A percentile compares a stretch with the other conserved stretches of the same genome.
Evolutionary conservation across 768 basidiomycete genomes (phyloP).

Genomic region (Hygrophoropsis aurantiaca): DNA sequence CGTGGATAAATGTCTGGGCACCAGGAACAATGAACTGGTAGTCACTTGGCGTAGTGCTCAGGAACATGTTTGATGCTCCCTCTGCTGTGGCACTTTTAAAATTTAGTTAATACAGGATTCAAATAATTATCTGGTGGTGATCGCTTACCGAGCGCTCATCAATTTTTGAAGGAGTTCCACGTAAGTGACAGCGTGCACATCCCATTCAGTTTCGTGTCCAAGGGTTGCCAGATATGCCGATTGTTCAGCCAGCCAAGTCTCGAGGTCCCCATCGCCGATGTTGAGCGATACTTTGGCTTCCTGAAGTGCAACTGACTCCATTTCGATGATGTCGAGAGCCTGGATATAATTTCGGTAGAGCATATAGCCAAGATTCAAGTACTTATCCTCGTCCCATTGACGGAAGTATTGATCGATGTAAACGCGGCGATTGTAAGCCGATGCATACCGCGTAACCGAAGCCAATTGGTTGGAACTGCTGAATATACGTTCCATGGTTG

Average conservation of each 20-base stretch:
- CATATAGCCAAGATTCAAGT: conserved; percentile 10
- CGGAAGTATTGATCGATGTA: background rate
- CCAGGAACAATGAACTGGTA: conserved; percentile 13
- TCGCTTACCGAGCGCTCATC: background rate
- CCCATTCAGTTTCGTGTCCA: conserved; percentile 23
- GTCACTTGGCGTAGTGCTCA: no score
- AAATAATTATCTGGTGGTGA: background rate
- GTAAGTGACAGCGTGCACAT: conserved; percentile 19
- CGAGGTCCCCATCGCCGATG: background rate
- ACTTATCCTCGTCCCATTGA: background rate
- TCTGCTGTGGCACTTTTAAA: conserved; percentile 12
- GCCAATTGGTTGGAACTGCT: conserved; percentile 23
- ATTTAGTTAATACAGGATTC: background rate
- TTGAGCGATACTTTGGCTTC: background rate
- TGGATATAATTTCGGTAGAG: conserved; percentile 22
- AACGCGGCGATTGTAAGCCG: background rate
- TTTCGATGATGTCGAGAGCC: conserved; percentile 16
- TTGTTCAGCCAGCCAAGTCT: no score
- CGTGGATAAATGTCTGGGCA: conserved; percentile 6
- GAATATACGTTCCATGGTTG: conserved; percentile 25
- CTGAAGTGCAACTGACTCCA: background rate
- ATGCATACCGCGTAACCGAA: conserved; percentile 14
- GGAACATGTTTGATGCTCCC: conserved; percentile 8
- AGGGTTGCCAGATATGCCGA: conserved; percentile 22
- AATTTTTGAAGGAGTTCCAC: conserved; percentile 1